phyloP scores from a whole-genome alignment of 2,329 filamentous ascomycete genomes.

The Salinomyces thailandicus region DNA sequence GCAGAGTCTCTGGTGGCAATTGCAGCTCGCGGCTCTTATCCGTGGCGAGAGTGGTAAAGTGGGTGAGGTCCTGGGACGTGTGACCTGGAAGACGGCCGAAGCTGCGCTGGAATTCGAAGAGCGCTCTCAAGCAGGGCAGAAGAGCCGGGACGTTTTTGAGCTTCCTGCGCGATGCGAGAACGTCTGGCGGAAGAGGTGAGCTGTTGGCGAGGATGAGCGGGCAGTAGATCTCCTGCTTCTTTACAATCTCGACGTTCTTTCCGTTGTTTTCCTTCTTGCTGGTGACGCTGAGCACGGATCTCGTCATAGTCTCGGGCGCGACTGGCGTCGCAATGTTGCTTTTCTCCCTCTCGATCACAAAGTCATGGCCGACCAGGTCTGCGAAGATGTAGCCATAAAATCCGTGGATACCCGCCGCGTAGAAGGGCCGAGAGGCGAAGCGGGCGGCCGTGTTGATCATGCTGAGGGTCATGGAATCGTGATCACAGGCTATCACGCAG shows the following conservation, averaged over 20 bases:
- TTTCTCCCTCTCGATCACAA: constrained; percentile 73
- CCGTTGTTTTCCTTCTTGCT: constrained; percentile 54
- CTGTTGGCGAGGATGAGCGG: constrained; percentile 78
- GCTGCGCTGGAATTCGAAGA: constrained; percentile 69
- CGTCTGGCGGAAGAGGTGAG: constrained; percentile 58
- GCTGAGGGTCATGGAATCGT: constrained; percentile 62
- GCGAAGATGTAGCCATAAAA: constrained; percentile 93
- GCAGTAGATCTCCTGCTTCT: constrained; percentile 82
- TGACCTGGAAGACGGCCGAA: constrained; percentile 34
- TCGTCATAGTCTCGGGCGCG: constrained; percentile 61
- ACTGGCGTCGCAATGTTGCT: constrained; percentile 54
- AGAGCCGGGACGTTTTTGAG: constrained; percentile 68
- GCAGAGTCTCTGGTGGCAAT: constrained; percentile 36
- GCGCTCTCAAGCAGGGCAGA: constrained; percentile 73
- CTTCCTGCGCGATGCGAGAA: constrained; percentile 57
- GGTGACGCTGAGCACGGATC: constrained; percentile 61
- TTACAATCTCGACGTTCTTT: constrained; percentile 73
- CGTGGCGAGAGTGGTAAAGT: constrained; percentile 68
- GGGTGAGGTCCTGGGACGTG: constrained; percentile 55
- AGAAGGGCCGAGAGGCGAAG: constrained; percentile 69
- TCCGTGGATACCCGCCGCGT: constrained; percentile 77
- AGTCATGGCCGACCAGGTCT: constrained; percentile 83
- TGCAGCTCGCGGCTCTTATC: constrained; percentile 61
- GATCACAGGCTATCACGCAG: constrained; percentile 80
- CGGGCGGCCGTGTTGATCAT: constrained; percentile 81